phyloP scores from a whole-genome alignment of 345 rosid species.

The Syzygium aromaticum region DNA sequence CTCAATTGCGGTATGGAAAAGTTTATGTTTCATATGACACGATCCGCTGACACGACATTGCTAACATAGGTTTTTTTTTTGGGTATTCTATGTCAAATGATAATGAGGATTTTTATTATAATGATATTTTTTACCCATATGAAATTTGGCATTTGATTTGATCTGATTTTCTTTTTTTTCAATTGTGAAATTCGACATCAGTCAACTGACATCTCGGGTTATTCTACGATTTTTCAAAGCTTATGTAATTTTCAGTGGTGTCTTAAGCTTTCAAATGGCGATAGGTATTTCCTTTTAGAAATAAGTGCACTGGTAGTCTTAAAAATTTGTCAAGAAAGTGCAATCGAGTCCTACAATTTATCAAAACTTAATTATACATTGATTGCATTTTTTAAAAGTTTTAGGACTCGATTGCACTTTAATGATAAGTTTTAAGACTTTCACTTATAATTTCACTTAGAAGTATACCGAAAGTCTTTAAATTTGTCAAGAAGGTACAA shows the following conservation, averaged over 20 bases:
- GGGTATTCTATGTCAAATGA: background rate
- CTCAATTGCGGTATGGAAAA: accelerated
- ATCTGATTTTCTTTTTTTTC: background rate
- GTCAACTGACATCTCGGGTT: accelerated
- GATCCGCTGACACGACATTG: accelerated
- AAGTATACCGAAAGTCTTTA: no score
- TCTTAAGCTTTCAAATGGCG: accelerated
- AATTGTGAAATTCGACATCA: accelerated
- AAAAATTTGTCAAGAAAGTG: accelerated
- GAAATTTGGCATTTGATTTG: background rate
- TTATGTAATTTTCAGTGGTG: accelerated
- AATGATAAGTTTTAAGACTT: accelerated
- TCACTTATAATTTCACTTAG: no score
- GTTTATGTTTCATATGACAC: accelerated
- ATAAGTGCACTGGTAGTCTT: accelerated
- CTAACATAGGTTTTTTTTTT: background rate
- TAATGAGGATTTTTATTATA: no score
- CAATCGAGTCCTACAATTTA: background rate
- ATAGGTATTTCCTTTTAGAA: accelerated
- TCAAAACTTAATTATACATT: no score
- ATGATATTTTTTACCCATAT: background rate
- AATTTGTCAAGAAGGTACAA: accelerated
- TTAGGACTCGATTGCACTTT: no score
- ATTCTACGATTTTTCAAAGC: background rate
- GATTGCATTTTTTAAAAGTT: accelerated